A percentile compares a stretch with the other conserved stretches of the same genome.
Conservation (phyloP, 129 eudicot genomes). For the Artemisia tridentata region DNA sequence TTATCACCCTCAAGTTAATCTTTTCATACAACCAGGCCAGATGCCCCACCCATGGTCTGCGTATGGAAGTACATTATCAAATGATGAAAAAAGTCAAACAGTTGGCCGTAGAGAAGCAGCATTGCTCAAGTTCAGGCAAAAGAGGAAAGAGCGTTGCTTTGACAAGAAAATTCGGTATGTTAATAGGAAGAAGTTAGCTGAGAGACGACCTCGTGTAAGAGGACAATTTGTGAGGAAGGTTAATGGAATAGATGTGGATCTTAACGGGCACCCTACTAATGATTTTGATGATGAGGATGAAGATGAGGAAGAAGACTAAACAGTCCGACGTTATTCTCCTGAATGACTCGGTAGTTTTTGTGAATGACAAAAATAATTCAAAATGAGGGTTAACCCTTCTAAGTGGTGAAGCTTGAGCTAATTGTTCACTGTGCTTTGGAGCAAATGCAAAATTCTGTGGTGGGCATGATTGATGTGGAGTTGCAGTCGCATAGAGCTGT, state of each 20-base stretch:
- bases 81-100: conserved; percentile 34
- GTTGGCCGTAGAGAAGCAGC: conserved; percentile 82
- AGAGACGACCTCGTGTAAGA: conserved; percentile 84
- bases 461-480: neutral
- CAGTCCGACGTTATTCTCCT: too few relatives aligned
- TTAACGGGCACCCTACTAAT: conserved; percentile 67
- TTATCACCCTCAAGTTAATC: conserved; percentile 44
- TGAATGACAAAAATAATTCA: neutral
- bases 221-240: conserved; percentile 93
- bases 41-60: conserved; percentile 39
- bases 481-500: neutral
- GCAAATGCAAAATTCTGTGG: neutral
- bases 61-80: conserved; percentile 25
- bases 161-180: conserved; percentile 90
- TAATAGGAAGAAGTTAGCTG: conserved; percentile 75
- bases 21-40: conserved; percentile 66
- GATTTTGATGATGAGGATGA: conserved; percentile 65
- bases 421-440: neutral
- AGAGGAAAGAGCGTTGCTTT: conserved; percentile 82
- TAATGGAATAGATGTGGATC: conserved; percentile 75
- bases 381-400: neutral
- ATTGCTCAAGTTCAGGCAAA: conserved; percentile 79
- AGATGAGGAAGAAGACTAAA: conserved; percentile 55
- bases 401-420: neutral
- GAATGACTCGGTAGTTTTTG: too few relatives aligned